Conservation (phyloP, 768 basidiomycete genomes). For the Termitomyces sp. region DNA sequence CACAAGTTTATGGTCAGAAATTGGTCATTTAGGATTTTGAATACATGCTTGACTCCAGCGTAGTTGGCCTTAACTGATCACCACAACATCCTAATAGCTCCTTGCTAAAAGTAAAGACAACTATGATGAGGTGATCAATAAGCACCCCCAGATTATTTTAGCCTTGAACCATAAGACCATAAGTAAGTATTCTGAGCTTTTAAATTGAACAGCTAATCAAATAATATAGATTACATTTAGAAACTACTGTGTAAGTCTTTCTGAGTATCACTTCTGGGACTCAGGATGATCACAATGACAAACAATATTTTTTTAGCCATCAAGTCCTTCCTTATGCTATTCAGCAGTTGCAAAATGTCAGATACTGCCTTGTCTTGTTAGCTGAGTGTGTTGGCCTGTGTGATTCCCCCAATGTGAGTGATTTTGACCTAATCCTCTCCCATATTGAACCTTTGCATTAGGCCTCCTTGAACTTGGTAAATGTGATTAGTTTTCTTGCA, state of each 20-base stretch:
- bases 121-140: slow-evolving; percentile 23
- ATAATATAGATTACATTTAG: slow-evolving; percentile 12
- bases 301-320: slow-evolving; percentile 17
- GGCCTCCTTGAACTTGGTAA: slow-evolving; percentile 12
- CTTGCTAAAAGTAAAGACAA: slow-evolving; percentile 23
- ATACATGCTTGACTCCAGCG: slow-evolving; percentile 1
- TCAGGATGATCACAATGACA: neutral
- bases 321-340: slow-evolving; percentile 34
- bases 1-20: slow-evolving; percentile 28
- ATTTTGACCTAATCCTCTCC: neutral
- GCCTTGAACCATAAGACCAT: slow-evolving; percentile 38
- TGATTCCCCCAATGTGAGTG: slow-evolving; percentile 26
- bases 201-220: neutral
- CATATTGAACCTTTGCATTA: neutral
- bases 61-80: neutral
- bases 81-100: slow-evolving; percentile 21
- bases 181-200: slow-evolving; percentile 16
- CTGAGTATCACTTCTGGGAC: neutral
- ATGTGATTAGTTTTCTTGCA: neutral
- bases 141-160: slow-evolving; percentile 30
- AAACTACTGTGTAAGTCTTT: slow-evolving; percentile 29
- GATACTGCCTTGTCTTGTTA: slow-evolving; percentile 36
- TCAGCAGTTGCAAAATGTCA: slow-evolving; percentile 26
- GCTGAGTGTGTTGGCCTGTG: slow-evolving; percentile 35
- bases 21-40: slow-evolving; percentile 32